A percentile compares a stretch with the other conserved stretches of the same genome.
Evolutionary conservation across 371 early-diverging fungal genomes (phyloP).

Genomic region (Blakeslea trispora): DNA sequence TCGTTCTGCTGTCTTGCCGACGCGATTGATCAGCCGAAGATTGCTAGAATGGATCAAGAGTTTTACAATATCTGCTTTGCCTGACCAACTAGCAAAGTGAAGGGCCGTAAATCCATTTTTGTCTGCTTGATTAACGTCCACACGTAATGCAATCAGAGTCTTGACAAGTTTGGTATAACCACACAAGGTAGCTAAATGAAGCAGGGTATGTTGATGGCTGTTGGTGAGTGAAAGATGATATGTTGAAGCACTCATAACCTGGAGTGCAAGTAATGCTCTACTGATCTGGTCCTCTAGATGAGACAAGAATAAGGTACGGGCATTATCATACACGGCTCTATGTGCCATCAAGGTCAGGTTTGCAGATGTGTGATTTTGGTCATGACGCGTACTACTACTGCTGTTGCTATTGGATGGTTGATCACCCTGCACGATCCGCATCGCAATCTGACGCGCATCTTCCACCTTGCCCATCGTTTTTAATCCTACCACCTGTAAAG

Average conservation of each 20-base stretch:
- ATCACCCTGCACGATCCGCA: slow-evolving; percentile 67
- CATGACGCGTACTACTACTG: no score
- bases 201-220: slow-evolving; percentile 45
- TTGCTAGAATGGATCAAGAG: slow-evolving; percentile 31
- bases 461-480: slow-evolving; percentile 67
- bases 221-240: slow-evolving; percentile 40
- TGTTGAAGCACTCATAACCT: slow-evolving; percentile 10
- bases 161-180: slow-evolving; percentile 39
- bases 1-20: slow-evolving; percentile 43
- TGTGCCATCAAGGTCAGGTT: slow-evolving; percentile 31
- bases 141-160: slow-evolving; percentile 35
- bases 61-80: slow-evolving; percentile 47
- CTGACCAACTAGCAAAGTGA: slow-evolving; percentile 64
- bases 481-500: slow-evolving; percentile 75
- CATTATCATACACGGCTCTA: slow-evolving; percentile 39
- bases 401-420: slow-evolving; percentile 27
- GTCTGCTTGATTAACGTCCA: slow-evolving; percentile 45
- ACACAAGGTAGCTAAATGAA: slow-evolving; percentile 54
- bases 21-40: slow-evolving; percentile 25
- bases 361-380: slow-evolving; percentile 4
- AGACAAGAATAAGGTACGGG: slow-evolving; percentile 29
- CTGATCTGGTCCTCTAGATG: slow-evolving; percentile 39
- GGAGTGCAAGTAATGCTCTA: slow-evolving; percentile 26
- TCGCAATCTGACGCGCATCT: slow-evolving; percentile 62
- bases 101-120: slow-evolving; percentile 57